phyloP scores from a whole-genome alignment of 345 rosid genomes.

The Bruguiera sexangula region DNA sequence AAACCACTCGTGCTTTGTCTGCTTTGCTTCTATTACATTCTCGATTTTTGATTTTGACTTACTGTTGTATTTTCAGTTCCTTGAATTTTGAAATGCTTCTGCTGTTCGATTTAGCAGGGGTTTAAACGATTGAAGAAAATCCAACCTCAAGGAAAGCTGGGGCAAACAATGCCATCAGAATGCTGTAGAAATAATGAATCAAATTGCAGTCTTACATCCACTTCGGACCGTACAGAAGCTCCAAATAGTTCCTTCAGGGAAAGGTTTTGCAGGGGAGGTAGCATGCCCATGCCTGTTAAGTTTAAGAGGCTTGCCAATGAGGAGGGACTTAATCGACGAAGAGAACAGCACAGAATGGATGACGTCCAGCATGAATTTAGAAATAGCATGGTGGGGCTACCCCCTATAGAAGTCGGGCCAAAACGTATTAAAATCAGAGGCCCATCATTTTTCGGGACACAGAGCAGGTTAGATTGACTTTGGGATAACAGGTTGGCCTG shows the following conservation, averaged over 20 bases:
- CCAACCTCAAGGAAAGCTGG: slow-evolving; percentile 37
- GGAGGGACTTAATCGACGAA: slow-evolving; percentile 31
- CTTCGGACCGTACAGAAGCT: slow-evolving; percentile 27
- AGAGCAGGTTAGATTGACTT: slow-evolving; percentile 40
- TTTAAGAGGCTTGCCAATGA: slow-evolving; percentile 38
- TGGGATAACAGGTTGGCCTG: slow-evolving; percentile 24
- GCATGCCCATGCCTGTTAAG: slow-evolving; percentile 45
- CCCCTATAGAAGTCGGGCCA: slow-evolving; percentile 45
- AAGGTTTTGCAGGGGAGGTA: slow-evolving; percentile 33
- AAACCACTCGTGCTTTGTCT: not conserved
- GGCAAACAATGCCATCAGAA: slow-evolving; percentile 28
- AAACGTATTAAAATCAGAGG: slow-evolving; percentile 67
- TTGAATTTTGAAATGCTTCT: not conserved
- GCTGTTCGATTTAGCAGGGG: slow-evolving; percentile 34
- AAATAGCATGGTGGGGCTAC: slow-evolving; percentile 35
- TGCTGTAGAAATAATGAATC: slow-evolving; percentile 32
- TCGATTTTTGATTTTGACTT: not conserved
- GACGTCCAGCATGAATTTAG: slow-evolving; percentile 32
- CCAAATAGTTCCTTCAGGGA: slow-evolving; percentile 28
- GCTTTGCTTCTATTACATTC: not conserved
- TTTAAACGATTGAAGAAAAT: slow-evolving; percentile 59
- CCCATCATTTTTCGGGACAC: slow-evolving; percentile 34
- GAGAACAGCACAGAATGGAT: slow-evolving; percentile 32
- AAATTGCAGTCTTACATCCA: slow-evolving; percentile 12
- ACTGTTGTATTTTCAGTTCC: not conserved